Base-by-base conservation (phyloP, 768 basidiomycete genomes). In the Chalciporus piperatus region DNA sequence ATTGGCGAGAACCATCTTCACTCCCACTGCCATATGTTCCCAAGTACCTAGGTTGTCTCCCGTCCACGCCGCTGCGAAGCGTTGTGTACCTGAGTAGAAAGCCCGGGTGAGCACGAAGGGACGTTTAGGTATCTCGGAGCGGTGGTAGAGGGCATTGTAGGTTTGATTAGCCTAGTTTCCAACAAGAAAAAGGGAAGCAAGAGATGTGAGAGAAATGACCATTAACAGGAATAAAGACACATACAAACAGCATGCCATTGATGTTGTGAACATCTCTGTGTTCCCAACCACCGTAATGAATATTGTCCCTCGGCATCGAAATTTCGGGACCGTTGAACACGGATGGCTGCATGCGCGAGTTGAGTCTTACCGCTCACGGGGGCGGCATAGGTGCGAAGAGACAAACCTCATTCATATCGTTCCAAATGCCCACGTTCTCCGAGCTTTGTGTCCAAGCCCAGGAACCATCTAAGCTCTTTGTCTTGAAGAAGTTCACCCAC, bases 261-360 rank as follows among this genome's bases (percentile, higher is more conserved):
- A 99, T 84, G 63, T 99, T 98, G 69, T 99, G 97, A 1, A 99
- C 71, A 63, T 98, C 97, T 43, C 97, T 85, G 63, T 99, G 94
- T 65, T 99, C 97, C 97, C 97, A 99, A 22, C 92, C 93, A 27
- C 89, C 92, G 60, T 92, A 74, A 63, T 98, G 95, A 39, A 97
- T 76, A 42, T 79, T 80, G 52, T 89, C 87, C 58, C 81, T 81
- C 3, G 81, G 83, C 79, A 87, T 82, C 30, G 83, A 84, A 61
- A 99, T 98, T 67, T 99, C 97, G 6, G 97, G 97, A 1, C 96
- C 97, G 59, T 98, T 96, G 76, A 99, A 99, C n/a, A 99, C 85
- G 11, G 95, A 87, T 1, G 97, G 97, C 92, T 90, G 49, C n/a
- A 25, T 22, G 35, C 68, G 48, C 54, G 33, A 50, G 37, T 51